Evolutionary conservation across 139 green algal genomes (phyloP), one percentile per base, ranked within the genome.

Genomic region (Microglena sp.): DNA sequence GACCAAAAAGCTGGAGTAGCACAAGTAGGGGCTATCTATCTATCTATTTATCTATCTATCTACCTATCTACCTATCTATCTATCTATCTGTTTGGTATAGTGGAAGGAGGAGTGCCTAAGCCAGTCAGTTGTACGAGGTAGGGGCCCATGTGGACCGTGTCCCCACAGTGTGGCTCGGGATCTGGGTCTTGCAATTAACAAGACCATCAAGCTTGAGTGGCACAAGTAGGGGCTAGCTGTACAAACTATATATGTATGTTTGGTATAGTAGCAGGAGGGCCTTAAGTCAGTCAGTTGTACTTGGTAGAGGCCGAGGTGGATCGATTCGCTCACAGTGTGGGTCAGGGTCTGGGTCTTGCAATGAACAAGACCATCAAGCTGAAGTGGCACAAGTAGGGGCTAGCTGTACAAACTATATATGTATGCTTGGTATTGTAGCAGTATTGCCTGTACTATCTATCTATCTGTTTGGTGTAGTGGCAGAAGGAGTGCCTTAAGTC

Each of bases 1-100:
- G 74, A 91, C 74, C 18, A 58, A 95, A 53, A 95, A 96, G 80
- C 77, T 97, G 62, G 90, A 96, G 73, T 97, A 89, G 90, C 84
- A 95, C 77, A 89, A 88, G 74, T 46, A 43, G 6, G 62, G 60
- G 34, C 64, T 31, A 34, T 8, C 5, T 7, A 27, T 15, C 7
- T 27, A 46, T 21, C 56, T 29, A n/a, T n/a, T n/a, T n/a, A n/a
- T n/a, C n/a, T n/a, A n/a, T n/a, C n/a, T n/a, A n/a, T n/a, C n/a
- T n/a, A n/a, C n/a, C n/a, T n/a, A n/a, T n/a, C n/a, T n/a, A n/a
- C n/a, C n/a, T n/a, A n/a, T n/a, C n/a, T n/a, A n/a, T n/a, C n/a
- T n/a, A n/a, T n/a, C n/a, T n/a, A n/a, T n/a, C n/a, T n/a, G n/a
- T n/a, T 24, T 53, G 43, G 18, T 53, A 21, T 21, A n/a, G n/a